A percentile compares a stretch with the other conserved stretches of the same genome.
phyloP scores from a whole-genome alignment of 768 basidiomycete species.

The Mycena sanguinolenta region DNA sequence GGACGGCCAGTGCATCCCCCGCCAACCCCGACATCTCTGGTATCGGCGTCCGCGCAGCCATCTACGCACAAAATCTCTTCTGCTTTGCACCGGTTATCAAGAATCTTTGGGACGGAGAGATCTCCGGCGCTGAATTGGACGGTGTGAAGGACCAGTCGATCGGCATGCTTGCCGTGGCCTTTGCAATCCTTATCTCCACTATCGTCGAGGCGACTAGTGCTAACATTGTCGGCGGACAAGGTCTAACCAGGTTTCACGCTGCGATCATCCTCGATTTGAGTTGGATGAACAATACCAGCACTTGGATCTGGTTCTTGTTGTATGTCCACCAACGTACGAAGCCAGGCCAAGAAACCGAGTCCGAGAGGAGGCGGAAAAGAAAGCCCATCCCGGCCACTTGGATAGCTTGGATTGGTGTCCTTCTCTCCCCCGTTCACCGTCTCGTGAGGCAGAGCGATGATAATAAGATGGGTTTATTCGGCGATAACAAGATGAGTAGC shows the following conservation, averaged over 20 bases:
- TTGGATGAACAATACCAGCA: background rate
- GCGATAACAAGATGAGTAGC: too few relatives aligned
- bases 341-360: background rate
- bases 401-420: background rate
- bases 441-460: background rate
- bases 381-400: background rate
- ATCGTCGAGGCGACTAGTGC: background rate
- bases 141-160: background rate
- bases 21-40: background rate
- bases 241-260: background rate
- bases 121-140: background rate
- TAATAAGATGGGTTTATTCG: background rate
- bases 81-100: background rate
- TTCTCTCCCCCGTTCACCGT: background rate
- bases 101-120: background rate
- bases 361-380: too few relatives aligned
- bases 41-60: background rate
- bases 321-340: background rate
- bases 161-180: background rate
- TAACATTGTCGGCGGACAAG: background rate
- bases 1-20: background rate
- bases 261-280: background rate
- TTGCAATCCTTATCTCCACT: background rate
- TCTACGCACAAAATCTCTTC: background rate
- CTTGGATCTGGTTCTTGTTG: background rate